Base-by-base conservation (phyloP, 148 eudicot species). In the Chenopodium album region DNA sequence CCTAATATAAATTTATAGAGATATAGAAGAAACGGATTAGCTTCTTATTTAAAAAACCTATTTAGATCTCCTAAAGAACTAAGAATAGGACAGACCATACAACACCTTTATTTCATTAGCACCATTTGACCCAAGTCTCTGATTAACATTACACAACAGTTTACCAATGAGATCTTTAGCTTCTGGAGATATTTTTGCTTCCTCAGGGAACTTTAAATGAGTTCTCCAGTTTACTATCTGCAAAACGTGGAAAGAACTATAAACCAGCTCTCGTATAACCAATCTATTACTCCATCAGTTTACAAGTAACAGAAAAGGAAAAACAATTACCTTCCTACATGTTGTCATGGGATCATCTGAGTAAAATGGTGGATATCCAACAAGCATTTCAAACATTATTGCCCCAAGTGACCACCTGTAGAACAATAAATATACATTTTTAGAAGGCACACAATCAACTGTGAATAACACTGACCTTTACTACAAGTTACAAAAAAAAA, bases 261-360 rank as follows among this genome's bases (percentile, higher is more conserved):
- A 63, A 80, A 76, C 52, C 65, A 76, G 66, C 32, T 14, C 26
- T 71, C 8, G 67, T 69, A 60, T 8, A 76, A 32, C 31, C 44
- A 73, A 68, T 68, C 2, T 12, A 50, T 46, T 63, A 26, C 78
- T 46, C 41, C 41, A 72, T 52, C 12, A 3, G 56, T 52, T 12
- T 52, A 12, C 56, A 10, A 52, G 69, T 65, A 68, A 23, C n/a
- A 29, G 7, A 22, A 69, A 26, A 64, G 14, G 14, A 78, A 34
- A 62, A 44, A 64, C 26, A 44, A 60, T 71, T 88, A 95, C 98
- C 97, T 95, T 95, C 87, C 98, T 82, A 87, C 98, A 95, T 56
- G 98, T 95, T 69, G 97, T 90, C 98, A 95, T 93, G 59, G 98
- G 94, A 82, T 95, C 96, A 89, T 95, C 98, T 54, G 98, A 95